Evolutionary conservation across 768 basidiomycete species (phyloP), one percentile per base, ranked within the genome.

Genomic region (Xerocomus potaroensis): DNA sequence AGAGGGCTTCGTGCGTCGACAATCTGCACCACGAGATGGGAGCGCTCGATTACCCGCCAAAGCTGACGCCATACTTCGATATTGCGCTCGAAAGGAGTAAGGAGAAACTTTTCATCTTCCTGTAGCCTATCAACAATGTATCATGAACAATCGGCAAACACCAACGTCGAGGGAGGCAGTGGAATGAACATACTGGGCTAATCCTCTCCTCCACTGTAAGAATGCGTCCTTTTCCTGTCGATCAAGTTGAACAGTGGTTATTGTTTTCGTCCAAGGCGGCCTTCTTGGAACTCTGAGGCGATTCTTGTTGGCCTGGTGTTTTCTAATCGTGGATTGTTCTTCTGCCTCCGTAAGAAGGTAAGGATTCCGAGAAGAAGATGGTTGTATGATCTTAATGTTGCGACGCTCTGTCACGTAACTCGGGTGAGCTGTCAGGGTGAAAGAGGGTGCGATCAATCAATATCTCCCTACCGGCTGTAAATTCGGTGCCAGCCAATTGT

Each of bases 41-140:
- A 96, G 18, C 93, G 80, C 69, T 99, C 96, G 8, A 96, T 69
- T 1, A 98, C 96, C 42, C 96, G 78, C 96, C 96, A 99, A 8
- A 99, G 77, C 60, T 99, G 96, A 34, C 96, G 75, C 95, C 96
- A 98, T 11, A 99, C 96, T 73, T 98, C 94, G 26, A 99, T 69
- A 61, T 98, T 99, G 40, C 93, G 86, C 63, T 99, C 96, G 60
- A 96, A 99, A 5, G 93, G 95, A 0, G 94, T 95, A 1, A 97
- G 73, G n/a, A 97, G 77, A 23, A 98, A 79, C 32, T 81, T 79
- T 46, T 95, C 87, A 50, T 78, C 74, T 58, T 96, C 92, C 62
- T 95, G 91, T 11, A 97, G 72, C 47, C 93, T 96, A 47, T 36
- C 32, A 10, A 26, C 19, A 5, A 12, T 19, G 14, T 11, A 27